Base-by-base conservation (phyloP, 164 flowering plant species). In the Magnolia sinica region DNA sequence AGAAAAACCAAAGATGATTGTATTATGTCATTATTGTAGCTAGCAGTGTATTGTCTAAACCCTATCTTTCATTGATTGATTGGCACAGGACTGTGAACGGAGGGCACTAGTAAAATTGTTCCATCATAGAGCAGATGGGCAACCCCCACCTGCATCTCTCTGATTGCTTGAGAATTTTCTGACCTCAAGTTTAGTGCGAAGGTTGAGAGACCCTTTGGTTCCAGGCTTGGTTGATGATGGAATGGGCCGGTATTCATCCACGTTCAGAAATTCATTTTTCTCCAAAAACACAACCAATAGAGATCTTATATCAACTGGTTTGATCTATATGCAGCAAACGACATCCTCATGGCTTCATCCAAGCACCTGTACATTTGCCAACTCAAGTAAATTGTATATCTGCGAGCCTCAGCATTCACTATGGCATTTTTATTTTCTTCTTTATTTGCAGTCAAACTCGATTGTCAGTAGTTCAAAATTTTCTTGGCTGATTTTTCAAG, bases 81-180 rank as follows among this genome's bases (percentile, higher is more conserved):
- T 72, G 69, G 4, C 84, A 70, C 87, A 96, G 99, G 99, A 96
- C 67, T 96, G 99, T 83, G 96, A 96, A 77, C 93, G 99, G 71
- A 87, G 99, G 84, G 84, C 96, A 77, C 75, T 93, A 20, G 88
- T 84, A 18, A 94, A 94, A 86, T 78, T 92, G 73, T 90, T 89
- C 81, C 91, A 77, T 65, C 98, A 94, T 76, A 83, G 97, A 74
- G 71, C 64, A 31, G 78, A 70, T 50, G 80, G 72, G 52, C 66
- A 85, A 31, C 78, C 86, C 50, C 84, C 89, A 29, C 29, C 51
- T 45, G 31, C 70, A 1, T 9, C 24, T 37, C 27, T 13, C 23
- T 70, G 23, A 49, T 70, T 8, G 11, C 55, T 20, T 31, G 50
- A 68, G 71, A 70, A 37, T 45, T 7, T 4, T 70, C 18, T 8